Evolutionary conservation across 805 yeast genomes (phyloP).

Genomic region (Ogataea wickerhamii): DNA sequence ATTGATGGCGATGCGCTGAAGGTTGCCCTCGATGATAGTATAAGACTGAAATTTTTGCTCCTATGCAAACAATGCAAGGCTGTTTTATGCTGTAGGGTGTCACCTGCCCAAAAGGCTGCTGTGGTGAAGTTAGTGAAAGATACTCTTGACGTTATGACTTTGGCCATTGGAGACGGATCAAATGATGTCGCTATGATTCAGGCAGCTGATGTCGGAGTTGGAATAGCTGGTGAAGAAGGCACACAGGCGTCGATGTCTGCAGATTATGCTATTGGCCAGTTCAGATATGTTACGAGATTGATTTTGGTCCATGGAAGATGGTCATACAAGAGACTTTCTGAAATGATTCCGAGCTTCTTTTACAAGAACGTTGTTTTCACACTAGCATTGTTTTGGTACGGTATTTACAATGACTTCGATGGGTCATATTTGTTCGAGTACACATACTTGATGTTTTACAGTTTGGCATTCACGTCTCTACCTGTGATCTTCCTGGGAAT

Average conservation of each 20-base stretch:
- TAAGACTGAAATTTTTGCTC: conserved; percentile 56
- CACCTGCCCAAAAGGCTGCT: conserved; percentile 85
- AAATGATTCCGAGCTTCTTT: conserved; percentile 80
- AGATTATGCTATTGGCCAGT: conserved; percentile 83
- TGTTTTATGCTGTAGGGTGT: conserved; percentile 82
- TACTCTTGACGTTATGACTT: conserved; percentile 72
- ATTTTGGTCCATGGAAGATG: conserved; percentile 80
- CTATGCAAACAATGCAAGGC: conserved; percentile 78
- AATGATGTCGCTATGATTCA: conserved; percentile 92
- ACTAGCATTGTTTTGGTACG: conserved; percentile 75
- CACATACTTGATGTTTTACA: conserved; percentile 77
- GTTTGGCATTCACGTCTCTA: conserved; percentile 76
- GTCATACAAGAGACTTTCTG: conserved; percentile 78
- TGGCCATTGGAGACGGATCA: conserved; percentile 87
- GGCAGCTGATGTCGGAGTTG: conserved; percentile 83
- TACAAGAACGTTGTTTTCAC: conserved; percentile 77
- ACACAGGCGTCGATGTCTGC: conserved; percentile 87
- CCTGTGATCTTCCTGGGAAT: conserved; percentile 78
- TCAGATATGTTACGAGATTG: conserved; percentile 64
- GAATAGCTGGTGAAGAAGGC: conserved; percentile 91
- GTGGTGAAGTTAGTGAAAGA: conserved; percentile 77
- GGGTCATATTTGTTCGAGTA: conserved; percentile 77
- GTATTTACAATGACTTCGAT: conserved; percentile 69
- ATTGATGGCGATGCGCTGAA: conserved; percentile 80
- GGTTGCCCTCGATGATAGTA: conserved; percentile 41